Evolutionary conservation across 2,329 filamentous ascomycete genomes (phyloP).

Genomic region (Fusarium sp.): DNA sequence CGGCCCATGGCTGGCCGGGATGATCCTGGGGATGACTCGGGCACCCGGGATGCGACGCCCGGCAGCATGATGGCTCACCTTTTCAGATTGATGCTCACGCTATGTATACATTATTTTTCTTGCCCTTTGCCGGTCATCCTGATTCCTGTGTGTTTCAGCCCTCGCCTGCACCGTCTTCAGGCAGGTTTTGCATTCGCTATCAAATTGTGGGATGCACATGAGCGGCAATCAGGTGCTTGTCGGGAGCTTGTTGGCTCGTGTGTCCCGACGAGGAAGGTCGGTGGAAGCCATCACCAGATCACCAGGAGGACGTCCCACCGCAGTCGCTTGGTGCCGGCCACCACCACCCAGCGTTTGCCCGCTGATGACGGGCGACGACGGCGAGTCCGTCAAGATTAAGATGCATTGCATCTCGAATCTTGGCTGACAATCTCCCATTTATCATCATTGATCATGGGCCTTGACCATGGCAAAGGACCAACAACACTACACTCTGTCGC

Average conservation of each 20-base stretch:
- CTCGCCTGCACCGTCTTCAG: neutral
- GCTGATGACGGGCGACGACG: slow-evolving; percentile 1
- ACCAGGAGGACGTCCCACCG: neutral
- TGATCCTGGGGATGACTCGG: slow-evolving; percentile 33
- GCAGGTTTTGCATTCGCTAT: neutral
- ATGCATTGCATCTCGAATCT: slow-evolving; percentile 24
- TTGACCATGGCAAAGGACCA: too few species aligned
- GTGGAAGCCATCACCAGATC: slow-evolving; percentile 41
- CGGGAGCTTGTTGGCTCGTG: neutral
- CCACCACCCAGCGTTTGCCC: slow-evolving; percentile 17
- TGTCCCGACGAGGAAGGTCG: slow-evolving; percentile 32
- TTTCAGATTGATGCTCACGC: slow-evolving; percentile 12
- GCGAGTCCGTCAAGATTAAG: slow-evolving; percentile 15
- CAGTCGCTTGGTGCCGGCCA: neutral
- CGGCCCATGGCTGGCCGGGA: slow-evolving; percentile 38
- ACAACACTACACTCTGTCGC: slow-evolving; percentile 16
- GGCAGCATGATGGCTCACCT: slow-evolving; percentile 35
- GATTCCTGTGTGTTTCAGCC: slow-evolving; percentile 13
- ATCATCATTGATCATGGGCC: too few species aligned
- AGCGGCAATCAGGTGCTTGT: slow-evolving; percentile 29
- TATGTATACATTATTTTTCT: slow-evolving; percentile 14
- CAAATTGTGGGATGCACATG: slow-evolving; percentile 10
- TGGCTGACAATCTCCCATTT: slow-evolving; percentile 2
- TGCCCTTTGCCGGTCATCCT: neutral
- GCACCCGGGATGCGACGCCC: slow-evolving; percentile 22